Conservation (phyloP, 2,329 filamentous ascomycete genomes). For the Keithomyces neogunnii region DNA sequence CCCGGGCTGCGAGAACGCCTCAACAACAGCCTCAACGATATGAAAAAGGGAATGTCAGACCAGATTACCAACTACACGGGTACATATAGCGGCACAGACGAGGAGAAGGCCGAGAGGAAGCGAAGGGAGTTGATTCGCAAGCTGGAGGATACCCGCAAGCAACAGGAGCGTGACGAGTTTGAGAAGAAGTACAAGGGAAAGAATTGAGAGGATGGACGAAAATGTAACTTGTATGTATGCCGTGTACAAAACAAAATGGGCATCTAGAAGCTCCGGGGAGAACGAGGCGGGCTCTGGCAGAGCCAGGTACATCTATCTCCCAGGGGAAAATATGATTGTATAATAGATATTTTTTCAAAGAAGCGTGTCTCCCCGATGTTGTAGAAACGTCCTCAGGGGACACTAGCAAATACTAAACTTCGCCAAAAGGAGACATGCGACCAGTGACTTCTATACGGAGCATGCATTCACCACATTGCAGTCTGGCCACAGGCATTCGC, state of each 20-base stretch:
- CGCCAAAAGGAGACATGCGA: background rate
- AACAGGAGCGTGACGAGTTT: conserved; percentile 29
- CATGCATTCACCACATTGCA: background rate
- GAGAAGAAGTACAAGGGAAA: conserved; percentile 32
- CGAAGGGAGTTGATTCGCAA: conserved; percentile 25
- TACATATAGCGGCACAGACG: conserved; percentile 20
- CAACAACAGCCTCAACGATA: conserved; percentile 22
- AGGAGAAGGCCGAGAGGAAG: conserved; percentile 26
- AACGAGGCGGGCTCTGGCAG: background rate
- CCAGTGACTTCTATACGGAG: background rate
- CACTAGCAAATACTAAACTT: background rate
- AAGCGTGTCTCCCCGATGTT: background rate
- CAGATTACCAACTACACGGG: conserved; percentile 26
- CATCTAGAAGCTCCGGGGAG: background rate
- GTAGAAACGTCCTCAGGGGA: background rate
- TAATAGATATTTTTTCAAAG: conserved; percentile 5
- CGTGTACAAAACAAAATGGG: conserved; percentile 3
- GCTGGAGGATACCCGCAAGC: conserved; percentile 25
- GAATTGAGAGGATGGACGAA: conserved; percentile 6
- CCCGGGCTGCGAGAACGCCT: conserved; percentile 23
- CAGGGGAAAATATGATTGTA: conserved; percentile 9
- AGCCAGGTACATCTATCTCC: background rate
- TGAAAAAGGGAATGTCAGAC: conserved; percentile 29
- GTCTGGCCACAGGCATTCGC: background rate
- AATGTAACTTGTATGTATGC: background rate